phyloP scores from a whole-genome alignment of 2,329 filamentous ascomycete genomes.

The Claviceps cyperi region DNA sequence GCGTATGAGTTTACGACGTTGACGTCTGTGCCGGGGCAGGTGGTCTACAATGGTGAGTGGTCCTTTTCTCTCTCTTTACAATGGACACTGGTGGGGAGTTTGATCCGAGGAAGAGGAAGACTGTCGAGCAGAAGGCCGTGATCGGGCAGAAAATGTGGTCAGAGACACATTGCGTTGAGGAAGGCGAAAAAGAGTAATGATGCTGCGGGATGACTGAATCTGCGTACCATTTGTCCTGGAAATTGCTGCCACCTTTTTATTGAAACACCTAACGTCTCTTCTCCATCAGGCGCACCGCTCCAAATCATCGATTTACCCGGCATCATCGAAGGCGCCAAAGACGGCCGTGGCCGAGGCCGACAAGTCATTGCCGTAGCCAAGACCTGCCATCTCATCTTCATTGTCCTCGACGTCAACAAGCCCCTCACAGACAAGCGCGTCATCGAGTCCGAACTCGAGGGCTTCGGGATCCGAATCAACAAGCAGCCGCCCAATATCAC shows the following conservation, averaged over 20 bases:
- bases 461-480: constrained; percentile 96
- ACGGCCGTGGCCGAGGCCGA: constrained; percentile 90
- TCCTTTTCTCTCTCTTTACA: too few species aligned
- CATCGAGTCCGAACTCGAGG: constrained; percentile 89
- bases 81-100: neutral
- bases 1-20: constrained; percentile 98
- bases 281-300: constrained; percentile 57
- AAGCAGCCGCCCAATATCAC: constrained; percentile 94
- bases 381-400: constrained; percentile 97
- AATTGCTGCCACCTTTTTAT: too few species aligned
- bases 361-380: constrained; percentile 98
- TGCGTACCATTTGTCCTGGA: too few species aligned
- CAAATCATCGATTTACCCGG: constrained; percentile 97
- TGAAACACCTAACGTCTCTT: neutral
- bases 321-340: constrained; percentile 97
- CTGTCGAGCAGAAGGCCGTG: too few species aligned
- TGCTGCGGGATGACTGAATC: too few species aligned
- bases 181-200: too few species aligned
- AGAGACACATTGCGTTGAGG: too few species aligned
- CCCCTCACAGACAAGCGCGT: constrained; percentile 91
- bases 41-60: constrained; percentile 67
- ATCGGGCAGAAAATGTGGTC: too few species aligned
- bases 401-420: constrained; percentile 96
- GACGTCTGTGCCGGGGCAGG: constrained; percentile 92
- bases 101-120: neutral